A percentile compares a stretch with the other conserved stretches of the same genome.
Evolutionary conservation across 225 moss, liverwort and hornwort species (phyloP).

Genomic region (Bryum argenteum): DNA sequence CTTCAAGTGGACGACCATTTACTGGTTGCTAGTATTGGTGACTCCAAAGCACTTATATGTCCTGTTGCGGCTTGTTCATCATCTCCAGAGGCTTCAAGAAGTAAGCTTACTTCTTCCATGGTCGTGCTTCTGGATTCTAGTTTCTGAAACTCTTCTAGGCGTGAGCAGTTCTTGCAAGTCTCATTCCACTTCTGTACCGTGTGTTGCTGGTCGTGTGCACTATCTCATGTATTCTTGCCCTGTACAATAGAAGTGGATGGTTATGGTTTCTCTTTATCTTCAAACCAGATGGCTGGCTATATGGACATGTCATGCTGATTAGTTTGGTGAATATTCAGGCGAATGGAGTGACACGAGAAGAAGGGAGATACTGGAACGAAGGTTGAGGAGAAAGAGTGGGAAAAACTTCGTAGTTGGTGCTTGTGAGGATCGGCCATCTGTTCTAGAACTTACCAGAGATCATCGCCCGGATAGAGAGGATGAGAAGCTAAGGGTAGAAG

Average conservation of each 20-base stretch:
- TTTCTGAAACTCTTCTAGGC: slow-evolving; percentile 16
- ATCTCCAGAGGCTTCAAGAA: slow-evolving; percentile 33
- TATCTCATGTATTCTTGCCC: slow-evolving; percentile 15
- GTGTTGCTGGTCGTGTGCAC: slow-evolving; percentile 11
- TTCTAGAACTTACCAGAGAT: slow-evolving; percentile 69
- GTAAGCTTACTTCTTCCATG: slow-evolving; percentile 30
- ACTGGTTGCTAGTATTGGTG: slow-evolving; percentile 72
- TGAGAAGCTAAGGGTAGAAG: slow-evolving; percentile 66
- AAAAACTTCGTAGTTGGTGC: slow-evolving; percentile 27
- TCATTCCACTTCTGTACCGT: slow-evolving; percentile 7
- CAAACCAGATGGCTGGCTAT: slow-evolving; percentile 3
- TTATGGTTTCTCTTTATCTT: slow-evolving; percentile 14
- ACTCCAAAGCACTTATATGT: slow-evolving; percentile 81
- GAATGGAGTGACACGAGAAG: slow-evolving; percentile 42
- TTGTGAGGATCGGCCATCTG: slow-evolving; percentile 43
- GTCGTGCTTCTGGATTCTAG: slow-evolving; percentile 15
- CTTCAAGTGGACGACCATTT: slow-evolving; percentile 62
- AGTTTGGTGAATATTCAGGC: slow-evolving; percentile 33
- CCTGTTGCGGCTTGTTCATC: slow-evolving; percentile 52
- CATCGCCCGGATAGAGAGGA: slow-evolving; percentile 78
- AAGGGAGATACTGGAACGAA: slow-evolving; percentile 44
- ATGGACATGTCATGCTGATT: slow-evolving; percentile 17
- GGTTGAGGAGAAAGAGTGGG: slow-evolving; percentile 38
- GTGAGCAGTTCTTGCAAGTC: slow-evolving; percentile 3
- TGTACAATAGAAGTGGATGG: not conserved